Conservation (phyloP, 495 filamentous ascomycete species). For the Chlorociboria aeruginascens region DNA sequence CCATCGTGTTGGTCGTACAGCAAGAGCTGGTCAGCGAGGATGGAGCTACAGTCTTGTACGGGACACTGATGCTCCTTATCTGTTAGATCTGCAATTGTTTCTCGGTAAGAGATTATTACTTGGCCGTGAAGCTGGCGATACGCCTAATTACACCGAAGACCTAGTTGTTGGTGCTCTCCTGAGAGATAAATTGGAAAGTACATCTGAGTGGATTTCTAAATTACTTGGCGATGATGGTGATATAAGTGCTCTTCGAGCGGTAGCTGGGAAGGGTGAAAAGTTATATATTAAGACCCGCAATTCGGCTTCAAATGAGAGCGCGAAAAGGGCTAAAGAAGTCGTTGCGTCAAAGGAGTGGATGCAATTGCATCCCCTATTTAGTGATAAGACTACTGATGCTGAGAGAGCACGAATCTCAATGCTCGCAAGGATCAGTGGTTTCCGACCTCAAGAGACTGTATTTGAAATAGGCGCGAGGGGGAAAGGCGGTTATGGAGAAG, state of each 20-base stretch:
- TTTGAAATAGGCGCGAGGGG: constrained; percentile 80
- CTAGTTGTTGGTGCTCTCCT: constrained; percentile 65
- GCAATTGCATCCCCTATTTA: constrained; percentile 65
- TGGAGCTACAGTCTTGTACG: constrained; percentile 91
- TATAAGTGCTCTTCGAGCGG: constrained; percentile 51
- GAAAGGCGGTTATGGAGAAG: constrained; percentile 45
- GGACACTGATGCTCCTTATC: constrained; percentile 75
- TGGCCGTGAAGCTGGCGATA: constrained; percentile 40
- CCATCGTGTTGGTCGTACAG: constrained; percentile 90
- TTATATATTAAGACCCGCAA: constrained; percentile 84
- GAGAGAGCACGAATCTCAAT: constrained; percentile 70
- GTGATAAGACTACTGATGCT: constrained; percentile 43
- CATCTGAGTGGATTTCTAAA: constrained; percentile 68
- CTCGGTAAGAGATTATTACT: constrained; percentile 67
- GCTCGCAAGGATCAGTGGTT: constrained; percentile 73
- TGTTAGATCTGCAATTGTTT: constrained; percentile 92
- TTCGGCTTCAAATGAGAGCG: constrained; percentile 75
- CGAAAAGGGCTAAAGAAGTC: constrained; percentile 69
- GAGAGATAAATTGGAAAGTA: constrained; percentile 56
- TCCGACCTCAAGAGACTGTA: constrained; percentile 81
- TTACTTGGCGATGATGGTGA: constrained; percentile 64
- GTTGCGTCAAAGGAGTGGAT: constrained; percentile 55
- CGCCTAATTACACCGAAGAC: constrained; percentile 63
- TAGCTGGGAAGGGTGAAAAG: constrained; percentile 82
- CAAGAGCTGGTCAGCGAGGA: constrained; percentile 78